Evolutionary conservation across 2,329 filamentous ascomycete genomes (phyloP).

Genomic region (Escovopsis sp.): DNA sequence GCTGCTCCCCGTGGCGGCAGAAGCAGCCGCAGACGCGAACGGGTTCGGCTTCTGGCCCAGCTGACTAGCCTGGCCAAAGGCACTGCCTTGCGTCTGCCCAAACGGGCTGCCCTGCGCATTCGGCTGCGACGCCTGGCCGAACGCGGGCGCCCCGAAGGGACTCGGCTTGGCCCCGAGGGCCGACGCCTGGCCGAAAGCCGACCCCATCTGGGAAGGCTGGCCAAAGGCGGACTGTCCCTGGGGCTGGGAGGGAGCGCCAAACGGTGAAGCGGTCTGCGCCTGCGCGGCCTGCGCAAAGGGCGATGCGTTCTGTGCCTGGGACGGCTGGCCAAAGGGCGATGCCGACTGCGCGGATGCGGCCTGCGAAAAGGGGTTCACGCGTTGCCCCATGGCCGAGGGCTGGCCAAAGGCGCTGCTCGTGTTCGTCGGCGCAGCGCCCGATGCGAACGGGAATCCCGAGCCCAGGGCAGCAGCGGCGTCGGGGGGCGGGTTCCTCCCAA

Average conservation of each 20-base stretch:
- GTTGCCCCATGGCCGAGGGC: constrained; percentile 15
- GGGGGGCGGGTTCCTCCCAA: constrained; percentile 19
- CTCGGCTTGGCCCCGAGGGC: constrained; percentile 18
- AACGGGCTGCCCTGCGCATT: constrained; percentile 13
- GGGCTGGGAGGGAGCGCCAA: neutral
- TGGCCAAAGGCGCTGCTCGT: constrained; percentile 25
- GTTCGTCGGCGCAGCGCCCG: constrained; percentile 7
- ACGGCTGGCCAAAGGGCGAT: constrained; percentile 16
- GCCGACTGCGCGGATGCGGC: constrained; percentile 15
- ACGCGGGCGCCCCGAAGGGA: constrained; percentile 20
- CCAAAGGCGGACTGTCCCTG: constrained; percentile 19
- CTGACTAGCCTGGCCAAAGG: constrained; percentile 21
- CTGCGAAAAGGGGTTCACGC: constrained; percentile 22
- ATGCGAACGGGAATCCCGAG: constrained; percentile 15
- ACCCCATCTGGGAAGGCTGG: constrained; percentile 18
- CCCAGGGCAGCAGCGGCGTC: constrained; percentile 2
- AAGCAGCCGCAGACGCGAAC: constrained; percentile 13
- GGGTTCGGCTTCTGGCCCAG: constrained; percentile 24
- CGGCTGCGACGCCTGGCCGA: constrained; percentile 21
- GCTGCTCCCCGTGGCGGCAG: constrained; percentile 4
- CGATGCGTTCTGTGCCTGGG: constrained; percentile 11
- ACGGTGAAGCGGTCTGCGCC: neutral
- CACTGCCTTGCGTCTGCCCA: constrained; percentile 16
- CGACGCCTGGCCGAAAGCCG: constrained; percentile 28
- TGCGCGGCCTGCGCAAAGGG: constrained; percentile 27